Conservation (phyloP, 805 yeast species). For the Komagataella populi region DNA sequence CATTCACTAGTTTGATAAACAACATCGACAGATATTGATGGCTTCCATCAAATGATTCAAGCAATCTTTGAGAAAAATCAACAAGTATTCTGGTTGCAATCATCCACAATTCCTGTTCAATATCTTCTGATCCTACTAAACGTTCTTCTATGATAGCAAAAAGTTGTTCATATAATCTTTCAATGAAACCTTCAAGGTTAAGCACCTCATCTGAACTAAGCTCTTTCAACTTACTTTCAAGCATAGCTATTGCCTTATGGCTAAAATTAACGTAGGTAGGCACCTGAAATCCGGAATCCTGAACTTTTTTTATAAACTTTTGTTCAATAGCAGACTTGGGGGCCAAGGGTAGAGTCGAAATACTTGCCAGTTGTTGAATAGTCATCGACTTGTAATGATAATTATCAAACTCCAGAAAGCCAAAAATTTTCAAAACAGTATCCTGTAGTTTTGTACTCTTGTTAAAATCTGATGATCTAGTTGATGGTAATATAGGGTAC, state of each 20-base stretch:
- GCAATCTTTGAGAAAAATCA: not conserved
- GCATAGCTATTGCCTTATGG: slow-evolving; percentile 25
- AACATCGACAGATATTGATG: not conserved
- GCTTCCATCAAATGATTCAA: not conserved
- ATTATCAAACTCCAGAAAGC: slow-evolving; percentile 14
- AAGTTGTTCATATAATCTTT: not conserved
- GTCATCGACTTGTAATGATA: slow-evolving; percentile 27
- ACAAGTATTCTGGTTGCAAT: not conserved
- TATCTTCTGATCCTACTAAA: not conserved
- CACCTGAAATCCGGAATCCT: slow-evolving; percentile 23
- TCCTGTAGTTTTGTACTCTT: slow-evolving; percentile 53
- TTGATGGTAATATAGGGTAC: slow-evolving; percentile 59
- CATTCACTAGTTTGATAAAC: not conserved
- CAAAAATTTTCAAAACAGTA: slow-evolving; percentile 38
- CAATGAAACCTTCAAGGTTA: not conserved
- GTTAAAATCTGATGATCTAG: slow-evolving; percentile 31
- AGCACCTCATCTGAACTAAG: not conserved
- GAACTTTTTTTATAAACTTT: slow-evolving; percentile 28
- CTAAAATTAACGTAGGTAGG: slow-evolving; percentile 57
- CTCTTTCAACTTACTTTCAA: slow-evolving; percentile 23
- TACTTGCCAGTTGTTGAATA: slow-evolving; percentile 38
- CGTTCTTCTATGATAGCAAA: not conserved
- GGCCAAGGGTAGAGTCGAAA: slow-evolving; percentile 47
- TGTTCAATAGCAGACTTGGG: slow-evolving; percentile 42
- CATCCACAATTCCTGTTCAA: not conserved